Percentiles rank a stretch among this genome's conserved stretches.
Evolutionary conservation across 2,329 filamentous ascomycete genomes (phyloP).

Genomic region (Ceratocystis smalleyi): DNA sequence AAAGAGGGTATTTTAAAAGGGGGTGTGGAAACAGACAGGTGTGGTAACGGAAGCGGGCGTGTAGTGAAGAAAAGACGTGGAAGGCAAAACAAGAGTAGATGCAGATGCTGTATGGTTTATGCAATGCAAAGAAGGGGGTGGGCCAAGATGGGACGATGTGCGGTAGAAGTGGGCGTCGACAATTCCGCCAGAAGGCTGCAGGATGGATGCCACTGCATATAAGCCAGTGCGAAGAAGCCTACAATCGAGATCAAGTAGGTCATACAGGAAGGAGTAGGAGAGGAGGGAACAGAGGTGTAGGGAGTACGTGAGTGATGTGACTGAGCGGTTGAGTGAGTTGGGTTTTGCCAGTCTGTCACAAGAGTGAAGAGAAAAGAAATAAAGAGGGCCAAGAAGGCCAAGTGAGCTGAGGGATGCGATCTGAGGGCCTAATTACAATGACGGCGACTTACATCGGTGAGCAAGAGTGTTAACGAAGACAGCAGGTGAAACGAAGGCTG

Average conservation of each 20-base stretch:
- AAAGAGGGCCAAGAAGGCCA: neutral
- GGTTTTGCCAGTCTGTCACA: neutral
- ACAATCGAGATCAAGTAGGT: conserved; percentile 1
- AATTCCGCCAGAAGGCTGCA: neutral
- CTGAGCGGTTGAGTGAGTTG: neutral
- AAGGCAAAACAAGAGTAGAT: neutral
- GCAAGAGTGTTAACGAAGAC: neutral
- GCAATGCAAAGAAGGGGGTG: conserved; percentile 3
- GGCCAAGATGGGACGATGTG: conserved; percentile 4
- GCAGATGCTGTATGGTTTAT: neutral
- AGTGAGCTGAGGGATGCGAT: neutral
- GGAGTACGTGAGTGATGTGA: neutral
- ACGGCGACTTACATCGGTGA: neutral
- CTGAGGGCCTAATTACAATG: neutral
- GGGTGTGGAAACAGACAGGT: neutral
- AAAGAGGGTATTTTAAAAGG: neutral
- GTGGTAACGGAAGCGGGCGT: neutral
- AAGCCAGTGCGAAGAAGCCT: neutral
- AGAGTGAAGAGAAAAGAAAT: neutral
- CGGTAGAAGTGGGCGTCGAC: neutral
- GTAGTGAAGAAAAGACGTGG: neutral
- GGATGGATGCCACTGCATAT: neutral
- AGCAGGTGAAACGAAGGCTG: neutral
- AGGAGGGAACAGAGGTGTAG: neutral
- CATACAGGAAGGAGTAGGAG: neutral